phyloP scores from a whole-genome alignment of 2,329 filamentous ascomycete species.

The Helotiales sp. region DNA sequence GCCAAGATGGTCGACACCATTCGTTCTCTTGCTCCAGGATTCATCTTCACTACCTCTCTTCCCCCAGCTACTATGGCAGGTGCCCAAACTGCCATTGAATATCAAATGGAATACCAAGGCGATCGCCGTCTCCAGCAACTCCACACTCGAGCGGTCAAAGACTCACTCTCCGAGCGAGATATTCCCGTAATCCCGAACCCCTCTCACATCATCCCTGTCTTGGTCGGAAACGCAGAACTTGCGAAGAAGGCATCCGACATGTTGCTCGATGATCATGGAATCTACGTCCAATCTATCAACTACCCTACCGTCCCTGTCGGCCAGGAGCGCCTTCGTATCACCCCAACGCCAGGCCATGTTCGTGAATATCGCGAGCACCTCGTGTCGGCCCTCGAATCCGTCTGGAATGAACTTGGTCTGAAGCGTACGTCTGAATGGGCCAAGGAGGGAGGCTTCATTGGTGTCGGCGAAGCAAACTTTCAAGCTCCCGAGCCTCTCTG shows the following conservation, averaged over 20 bases:
- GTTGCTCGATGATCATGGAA: slow-evolving; percentile 83
- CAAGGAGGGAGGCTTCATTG: slow-evolving; percentile 87
- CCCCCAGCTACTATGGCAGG: slow-evolving; percentile 97
- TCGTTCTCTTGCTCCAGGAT: slow-evolving; percentile 90
- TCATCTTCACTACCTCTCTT: slow-evolving; percentile 98
- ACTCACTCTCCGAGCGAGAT: slow-evolving; percentile 72
- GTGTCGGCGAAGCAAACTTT: slow-evolving; percentile 74
- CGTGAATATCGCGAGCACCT: slow-evolving; percentile 85
- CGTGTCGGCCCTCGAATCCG: slow-evolving; percentile 77
- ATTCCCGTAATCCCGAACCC: slow-evolving; percentile 98
- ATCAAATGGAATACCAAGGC: slow-evolving; percentile 81
- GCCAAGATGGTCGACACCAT: slow-evolving; percentile 86
- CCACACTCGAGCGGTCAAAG: slow-evolving; percentile 93
- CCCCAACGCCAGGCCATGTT: slow-evolving; percentile 89
- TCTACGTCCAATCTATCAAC: slow-evolving; percentile 99
- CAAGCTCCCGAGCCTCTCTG: slow-evolving; percentile 72
- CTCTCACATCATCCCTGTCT: slow-evolving; percentile 89
- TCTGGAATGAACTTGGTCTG: slow-evolving; percentile 86
- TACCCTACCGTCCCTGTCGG: slow-evolving; percentile 97
- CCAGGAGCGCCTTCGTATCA: slow-evolving; percentile 95
- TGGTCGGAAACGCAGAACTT: slow-evolving; percentile 91
- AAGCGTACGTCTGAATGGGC: slow-evolving; percentile 95
- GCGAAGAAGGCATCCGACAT: slow-evolving; percentile 92
- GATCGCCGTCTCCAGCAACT: slow-evolving; percentile 93
- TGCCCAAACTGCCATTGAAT: slow-evolving; percentile 87